Percentiles rank a stretch among this genome's conserved stretches.
phyloP scores from a whole-genome alignment of 169 alveolate species.

The Toxoplasma gondii region DNA sequence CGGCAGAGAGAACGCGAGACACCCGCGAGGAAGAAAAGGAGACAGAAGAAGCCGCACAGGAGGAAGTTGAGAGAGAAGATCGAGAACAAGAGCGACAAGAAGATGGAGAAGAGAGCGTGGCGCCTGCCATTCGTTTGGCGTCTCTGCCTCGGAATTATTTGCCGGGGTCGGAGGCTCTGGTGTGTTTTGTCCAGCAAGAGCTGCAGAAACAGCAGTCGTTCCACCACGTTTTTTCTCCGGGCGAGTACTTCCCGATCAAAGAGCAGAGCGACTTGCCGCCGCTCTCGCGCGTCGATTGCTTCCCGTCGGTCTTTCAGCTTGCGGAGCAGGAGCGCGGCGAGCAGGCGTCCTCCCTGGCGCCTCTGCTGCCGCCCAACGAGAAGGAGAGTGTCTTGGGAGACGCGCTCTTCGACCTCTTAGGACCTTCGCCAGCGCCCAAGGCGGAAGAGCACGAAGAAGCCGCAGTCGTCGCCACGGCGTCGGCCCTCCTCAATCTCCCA shows the following conservation, averaged over 20 bases:
- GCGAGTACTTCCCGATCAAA: neutral
- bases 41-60: too few relatives aligned
- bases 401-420: neutral
- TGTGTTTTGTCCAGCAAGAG: slow-evolving; percentile 26
- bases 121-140: too few relatives aligned
- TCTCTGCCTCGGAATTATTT: neutral
- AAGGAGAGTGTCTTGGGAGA: neutral
- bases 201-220: neutral
- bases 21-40: neutral
- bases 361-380: neutral
- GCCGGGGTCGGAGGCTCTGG: slow-evolving; percentile 18
- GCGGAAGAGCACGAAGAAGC: neutral
- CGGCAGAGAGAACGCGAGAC: neutral
- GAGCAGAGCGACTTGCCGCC: slow-evolving; percentile 15
- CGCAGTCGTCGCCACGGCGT: neutral
- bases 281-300: slow-evolving; percentile 28
- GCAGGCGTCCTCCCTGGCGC: neutral
- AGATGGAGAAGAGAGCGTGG: neutral
- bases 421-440: neutral
- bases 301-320: neutral
- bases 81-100: neutral
- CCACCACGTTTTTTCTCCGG: neutral
- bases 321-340: slow-evolving; percentile 39
- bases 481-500: neutral
- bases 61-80: too few relatives aligned